Base-by-base conservation (phyloP, 106 monocot genomes). In the Dioscorea dumetorum region DNA sequence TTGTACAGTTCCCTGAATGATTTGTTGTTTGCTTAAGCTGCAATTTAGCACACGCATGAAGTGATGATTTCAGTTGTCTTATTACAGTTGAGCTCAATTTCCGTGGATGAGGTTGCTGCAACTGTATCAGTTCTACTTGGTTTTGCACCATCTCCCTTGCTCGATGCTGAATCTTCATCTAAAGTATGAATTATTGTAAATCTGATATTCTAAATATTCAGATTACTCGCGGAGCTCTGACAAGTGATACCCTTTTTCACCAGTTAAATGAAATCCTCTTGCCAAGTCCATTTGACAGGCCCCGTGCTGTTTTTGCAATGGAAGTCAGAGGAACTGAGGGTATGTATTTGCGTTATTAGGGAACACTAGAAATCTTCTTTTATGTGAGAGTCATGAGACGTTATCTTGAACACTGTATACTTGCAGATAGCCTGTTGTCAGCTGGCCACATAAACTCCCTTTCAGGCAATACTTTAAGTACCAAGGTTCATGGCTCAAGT, bases 121-220 rank as follows among this genome's bases (percentile, higher is more conserved):
- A 56, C 78, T 7, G 31, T 80, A 72, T 92, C 88, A 21, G 86
- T 91, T 21, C 72, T 97, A 59, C 97, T 99, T 84, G 95, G 95
- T 64, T 76, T 82, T 67, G 83, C 92, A 62, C 86, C 95, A 64
- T 53, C 82, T 50, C 33, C 50, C 33, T 91, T 77, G 0, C 85
- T 91, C 64, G 21, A 81, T 15, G 53, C 63, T 49, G 74, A 86
- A 69, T 88, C 91, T 62, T 85, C 88, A 24, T 65, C 66, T n/a
- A 91, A 95, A 85, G 95, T 95, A 18, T 73, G 21, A 41, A 41
- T 28, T 5, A 41, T 21, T 20, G 16, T 24, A 50, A n/a, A 8
- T 28, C 24, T n/a, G 28, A 8, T 41, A 41, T 10, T 41, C 10
- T 41, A 41, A 41, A 41, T 10, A 41, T 41, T 41, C 41, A 41